Evolutionary conservation across 2,329 filamentous ascomycete genomes (phyloP), one percentile per base, ranked within the genome.

Genomic region (Oidium heveae): DNA sequence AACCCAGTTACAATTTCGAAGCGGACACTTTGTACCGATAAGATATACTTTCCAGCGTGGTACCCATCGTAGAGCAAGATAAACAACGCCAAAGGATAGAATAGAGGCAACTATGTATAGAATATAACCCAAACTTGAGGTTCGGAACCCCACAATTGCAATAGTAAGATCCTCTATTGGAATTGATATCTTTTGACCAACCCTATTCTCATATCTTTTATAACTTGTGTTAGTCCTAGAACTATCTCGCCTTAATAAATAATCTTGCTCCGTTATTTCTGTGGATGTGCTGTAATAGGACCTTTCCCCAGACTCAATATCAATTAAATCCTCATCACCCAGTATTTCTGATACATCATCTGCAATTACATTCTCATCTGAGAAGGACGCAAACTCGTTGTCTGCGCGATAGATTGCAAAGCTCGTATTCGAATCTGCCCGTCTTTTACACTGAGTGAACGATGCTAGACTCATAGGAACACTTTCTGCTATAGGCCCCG

Each of bases 401-500:
- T 72, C 72, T 28, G 84, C 80, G 57, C 86, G 82, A 64, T 91
- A 93, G 68, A 86, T 95, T 1, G 86, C 80, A 66, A 95, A 96
- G 68, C 86, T 95, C 32, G 88, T 72, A 6, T 76, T 86, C 15
- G 89, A 96, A 63, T 88, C 85, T 60, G 86, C 80, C 62, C 89
- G 79, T 39, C 74, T 72, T 57, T 87, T 78, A 57, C 86, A 84
- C 67, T 94, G 88, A 51, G 80, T 81, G 66, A 98, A 98, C 34
- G 86, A 84, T n/a, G 86, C 87, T 37, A 88, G 75, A 64, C 88
- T 95, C 12, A 86, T 91, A 1, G 91, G 91, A n/a, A 98, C 77
- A 64, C 87, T 95, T 70, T 98, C 91, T 55, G 87, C 88, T 63
- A 95, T 80, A 7, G 89, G 91, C 7, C 91, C 91, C 24, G 89